Evolutionary conservation across 768 basidiomycete species (phyloP).

Genomic region (Pulveroboletus sp.): DNA sequence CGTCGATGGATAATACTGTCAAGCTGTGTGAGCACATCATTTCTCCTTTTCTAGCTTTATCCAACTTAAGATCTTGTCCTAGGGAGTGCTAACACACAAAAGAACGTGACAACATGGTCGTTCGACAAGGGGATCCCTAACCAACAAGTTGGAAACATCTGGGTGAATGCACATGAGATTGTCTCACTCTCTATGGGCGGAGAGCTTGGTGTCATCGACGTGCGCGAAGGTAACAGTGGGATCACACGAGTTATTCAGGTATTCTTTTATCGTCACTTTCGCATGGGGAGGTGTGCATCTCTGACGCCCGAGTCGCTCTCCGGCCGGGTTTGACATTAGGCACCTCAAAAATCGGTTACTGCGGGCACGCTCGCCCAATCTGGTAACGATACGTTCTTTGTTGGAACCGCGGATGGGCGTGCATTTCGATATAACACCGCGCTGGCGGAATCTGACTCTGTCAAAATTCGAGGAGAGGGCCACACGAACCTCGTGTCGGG

Average conservation of each 20-base stretch:
- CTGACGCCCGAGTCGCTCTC: neutral
- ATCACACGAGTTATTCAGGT: constrained; percentile 61
- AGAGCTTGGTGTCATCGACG: constrained; percentile 78
- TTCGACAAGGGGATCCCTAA: constrained; percentile 68
- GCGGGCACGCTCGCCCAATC: constrained; percentile 42
- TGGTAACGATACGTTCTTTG: constrained; percentile 57
- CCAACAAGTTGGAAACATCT: constrained; percentile 89
- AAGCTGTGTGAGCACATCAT: constrained; percentile 58
- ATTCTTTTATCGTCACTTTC: constrained; percentile 16
- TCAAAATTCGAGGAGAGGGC: constrained; percentile 54
- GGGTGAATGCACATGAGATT: constrained; percentile 65
- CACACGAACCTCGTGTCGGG: constrained; percentile 71
- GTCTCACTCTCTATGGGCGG: constrained; percentile 83
- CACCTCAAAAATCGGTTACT: constrained; percentile 78
- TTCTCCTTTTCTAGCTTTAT: neutral
- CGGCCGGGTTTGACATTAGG: constrained; percentile 38
- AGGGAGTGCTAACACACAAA: constrained; percentile 82
- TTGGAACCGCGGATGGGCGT: constrained; percentile 78
- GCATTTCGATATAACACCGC: constrained; percentile 54
- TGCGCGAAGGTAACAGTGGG: constrained; percentile 51
- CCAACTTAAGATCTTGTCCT: neutral
- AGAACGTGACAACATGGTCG: constrained; percentile 63
- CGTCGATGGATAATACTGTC: constrained; percentile 82
- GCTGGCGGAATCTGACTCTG: constrained; percentile 12
- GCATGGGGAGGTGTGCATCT: neutral